Conservation (phyloP, 495 filamentous ascomycete genomes). For the Amorphotheca resinae region DNA sequence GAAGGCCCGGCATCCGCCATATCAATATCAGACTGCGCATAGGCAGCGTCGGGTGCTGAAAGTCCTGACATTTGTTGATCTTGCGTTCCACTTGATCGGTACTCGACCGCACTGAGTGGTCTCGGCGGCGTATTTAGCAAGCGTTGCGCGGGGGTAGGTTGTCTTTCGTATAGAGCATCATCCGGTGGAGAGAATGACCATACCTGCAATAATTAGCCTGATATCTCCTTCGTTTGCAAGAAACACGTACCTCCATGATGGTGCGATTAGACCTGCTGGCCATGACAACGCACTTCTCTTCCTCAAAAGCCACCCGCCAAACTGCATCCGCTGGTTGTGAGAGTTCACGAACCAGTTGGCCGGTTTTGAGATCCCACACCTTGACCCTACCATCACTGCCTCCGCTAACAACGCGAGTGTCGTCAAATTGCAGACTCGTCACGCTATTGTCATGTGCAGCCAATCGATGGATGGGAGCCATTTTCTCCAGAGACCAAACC, state of each 20-base stretch:
- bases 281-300: conserved; percentile 95
- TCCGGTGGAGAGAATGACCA: conserved; percentile 86
- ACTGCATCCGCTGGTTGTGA: conserved; percentile 84
- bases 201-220: conserved; percentile 42
- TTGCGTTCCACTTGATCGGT: conserved; percentile 4
- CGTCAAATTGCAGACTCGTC: conserved; percentile 93
- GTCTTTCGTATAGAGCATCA: conserved; percentile 38
- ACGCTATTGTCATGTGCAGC: conserved; percentile 99
- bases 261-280: conserved; percentile 70
- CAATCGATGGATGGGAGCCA: conserved; percentile 80
- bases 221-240: not conserved
- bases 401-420: conserved; percentile 84
- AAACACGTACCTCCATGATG: conserved; percentile 79
- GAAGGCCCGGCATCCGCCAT: conserved; percentile 16
- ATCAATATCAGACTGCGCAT: conserved; percentile 12
- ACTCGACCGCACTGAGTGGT: conserved; percentile 17
- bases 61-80: conserved; percentile 18
- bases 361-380: conserved; percentile 90
- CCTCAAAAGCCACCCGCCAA: conserved; percentile 96
- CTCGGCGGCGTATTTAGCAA: conserved; percentile 10
- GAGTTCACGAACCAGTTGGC: conserved; percentile 80
- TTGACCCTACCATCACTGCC: conserved; percentile 94
- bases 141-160: conserved; percentile 13
- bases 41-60: conserved; percentile 3
- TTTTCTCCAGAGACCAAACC: conserved; percentile 85